These are phyloP conservation scores for Solanum okadae DNA, from an alignment of 257 asterid species.

Conservation along the genomic window DNA sequence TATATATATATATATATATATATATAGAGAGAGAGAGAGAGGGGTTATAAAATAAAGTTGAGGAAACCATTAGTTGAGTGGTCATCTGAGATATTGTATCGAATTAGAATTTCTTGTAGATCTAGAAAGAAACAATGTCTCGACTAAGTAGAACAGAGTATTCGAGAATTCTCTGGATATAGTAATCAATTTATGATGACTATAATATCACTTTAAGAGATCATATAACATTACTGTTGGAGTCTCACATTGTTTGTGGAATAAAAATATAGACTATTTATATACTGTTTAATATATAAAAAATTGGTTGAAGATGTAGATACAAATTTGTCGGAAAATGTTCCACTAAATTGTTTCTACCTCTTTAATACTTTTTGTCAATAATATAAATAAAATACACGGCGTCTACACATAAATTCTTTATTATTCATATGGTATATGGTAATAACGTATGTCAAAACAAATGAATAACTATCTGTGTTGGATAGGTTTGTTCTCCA, in stretches of 20 bases:
- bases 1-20: too few relatives aligned
- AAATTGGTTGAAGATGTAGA: neutral
- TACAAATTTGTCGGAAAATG: neutral
- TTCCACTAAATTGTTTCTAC: neutral
- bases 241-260: neutral
- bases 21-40: too few relatives aligned
- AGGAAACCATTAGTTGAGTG: too few relatives aligned
- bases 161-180: neutral
- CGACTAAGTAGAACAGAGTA: neutral
- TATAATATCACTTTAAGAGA: neutral
- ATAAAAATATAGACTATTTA: neutral
- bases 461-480: too few relatives aligned
- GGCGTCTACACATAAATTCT: too few relatives aligned
- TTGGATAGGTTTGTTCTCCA: neutral
- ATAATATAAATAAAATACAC: too few relatives aligned
- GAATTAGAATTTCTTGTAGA: neutral
- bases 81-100: neutral
- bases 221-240: neutral
- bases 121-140: neutral
- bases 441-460: too few relatives aligned
- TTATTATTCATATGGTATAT: too few relatives aligned
- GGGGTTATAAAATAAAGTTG: too few relatives aligned
- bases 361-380: neutral
- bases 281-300: neutral
- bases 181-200: neutral